Conservation (phyloP, 495 filamentous ascomycete genomes). For the Echria macrotheca region DNA sequence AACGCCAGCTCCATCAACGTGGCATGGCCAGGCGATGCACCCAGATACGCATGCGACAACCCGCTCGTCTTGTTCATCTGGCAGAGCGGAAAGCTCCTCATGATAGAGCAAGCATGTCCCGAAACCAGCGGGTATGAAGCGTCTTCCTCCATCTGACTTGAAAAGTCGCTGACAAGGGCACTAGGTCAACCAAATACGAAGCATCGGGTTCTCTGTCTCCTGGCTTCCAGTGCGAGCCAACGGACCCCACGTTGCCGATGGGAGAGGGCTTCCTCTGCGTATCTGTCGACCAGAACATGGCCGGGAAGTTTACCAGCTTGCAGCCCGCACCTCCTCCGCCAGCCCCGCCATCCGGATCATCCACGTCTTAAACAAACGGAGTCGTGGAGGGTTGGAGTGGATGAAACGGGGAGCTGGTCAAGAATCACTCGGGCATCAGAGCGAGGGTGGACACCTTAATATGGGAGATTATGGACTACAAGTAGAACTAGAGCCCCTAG, state of each 20-base stretch:
- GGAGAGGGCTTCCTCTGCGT: not conserved
- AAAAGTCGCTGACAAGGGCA: not conserved
- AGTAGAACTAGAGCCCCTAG: not conserved
- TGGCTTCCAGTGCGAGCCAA: constrained; percentile 14
- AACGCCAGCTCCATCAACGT: constrained; percentile 25
- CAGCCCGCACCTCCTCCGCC: constrained; percentile 17
- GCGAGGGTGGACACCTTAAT: not conserved
- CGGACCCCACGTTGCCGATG: not conserved
- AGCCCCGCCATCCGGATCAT: not conserved
- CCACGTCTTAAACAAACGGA: too few species aligned
- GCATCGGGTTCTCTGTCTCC: constrained; percentile 16
- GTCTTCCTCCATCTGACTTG: not conserved
- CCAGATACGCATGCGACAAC: constrained; percentile 26
- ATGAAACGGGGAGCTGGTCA: too few species aligned
- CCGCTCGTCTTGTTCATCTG: constrained; percentile 45
- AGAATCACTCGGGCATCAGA: too few species aligned
- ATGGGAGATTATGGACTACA: not conserved
- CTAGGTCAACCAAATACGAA: constrained; percentile 12
- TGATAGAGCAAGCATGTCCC: constrained; percentile 31
- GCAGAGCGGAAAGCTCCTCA: constrained; percentile 30
- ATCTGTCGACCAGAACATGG: not conserved
- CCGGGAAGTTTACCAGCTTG: constrained; percentile 19
- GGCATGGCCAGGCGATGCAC: constrained; percentile 14
- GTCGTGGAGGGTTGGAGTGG: too few species aligned
- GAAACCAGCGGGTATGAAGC: constrained; percentile 11